Base-by-base conservation (phyloP, 2,329 filamentous ascomycete genomes). In the Monilinia laxa region DNA sequence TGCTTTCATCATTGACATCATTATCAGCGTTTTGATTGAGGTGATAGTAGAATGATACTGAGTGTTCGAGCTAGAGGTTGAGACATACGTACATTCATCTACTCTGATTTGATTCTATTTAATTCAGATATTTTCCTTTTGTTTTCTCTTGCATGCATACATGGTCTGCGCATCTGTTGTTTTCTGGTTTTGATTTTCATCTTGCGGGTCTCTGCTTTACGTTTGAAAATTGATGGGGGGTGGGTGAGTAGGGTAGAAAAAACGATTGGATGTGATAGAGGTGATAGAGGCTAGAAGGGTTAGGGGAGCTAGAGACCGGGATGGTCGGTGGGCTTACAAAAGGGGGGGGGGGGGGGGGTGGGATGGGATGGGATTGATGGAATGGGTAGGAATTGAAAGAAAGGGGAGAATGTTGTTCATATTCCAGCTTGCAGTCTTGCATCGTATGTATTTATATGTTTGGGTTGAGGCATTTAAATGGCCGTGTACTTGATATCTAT, bases 401-500 rank as follows among this genome's bases (percentile, higher is more conserved):
- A 9, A n/a, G 7, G 25, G 35, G n/a, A 18, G 47, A 28, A 14
- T 55, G 47, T 65, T 65, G 64, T 65, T 38, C 55, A 62, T 65
- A 65, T 42, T 25, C 31, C 35, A 31, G 23, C 11, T 31, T 38
- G 35, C 25, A 53, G 20, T 25, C 62, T 62, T 28, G n/a, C 31
- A 53, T 60, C 45, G 42, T n/a, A 51, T 67, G 67, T 67, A 60
- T 25, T 68, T 56, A 64, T 56, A 66, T 47, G 55, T 60, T 66
- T 20, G 49, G 52, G 14, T 57, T 45, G 25, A 45, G 35, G 62
- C 35, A 64, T 42, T 64, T 64, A 6, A 66, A 49, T 65, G 28
- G 54, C 66, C 16, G 52, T 68, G 45, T 53, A 62, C 28, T 64
- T 58, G 31, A 45, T 65, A 12, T 58, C 40, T 53, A 45, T 31